These are phyloP conservation scores for Phanerodontia chrysosporium DNA, from an alignment of 768 basidiomycete genomes.

Conservation along the genomic window DNA sequence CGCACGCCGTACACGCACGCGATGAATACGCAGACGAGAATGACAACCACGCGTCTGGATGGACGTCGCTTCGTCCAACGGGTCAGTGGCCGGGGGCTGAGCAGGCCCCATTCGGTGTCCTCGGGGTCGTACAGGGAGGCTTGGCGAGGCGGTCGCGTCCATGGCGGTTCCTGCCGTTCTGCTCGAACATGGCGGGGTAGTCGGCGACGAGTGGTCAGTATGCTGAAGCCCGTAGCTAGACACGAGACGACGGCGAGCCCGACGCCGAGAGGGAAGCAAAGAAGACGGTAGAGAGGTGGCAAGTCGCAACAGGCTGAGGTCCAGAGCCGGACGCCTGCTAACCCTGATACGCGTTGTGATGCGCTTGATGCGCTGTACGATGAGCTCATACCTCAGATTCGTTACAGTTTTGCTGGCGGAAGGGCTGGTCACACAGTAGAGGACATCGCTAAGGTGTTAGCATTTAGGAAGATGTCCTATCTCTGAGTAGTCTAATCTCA, in stretches of 20 bases:
- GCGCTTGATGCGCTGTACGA: neutral
- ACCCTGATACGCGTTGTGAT: neutral
- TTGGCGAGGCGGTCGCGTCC: constrained; percentile 1
- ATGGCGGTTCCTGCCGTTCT: constrained; percentile 8
- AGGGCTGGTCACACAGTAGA: too few relatives aligned
- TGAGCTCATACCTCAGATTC: too few relatives aligned
- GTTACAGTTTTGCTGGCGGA: too few relatives aligned
- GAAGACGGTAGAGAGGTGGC: neutral
- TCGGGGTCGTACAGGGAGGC: constrained; percentile 10
- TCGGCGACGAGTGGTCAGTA: neutral
- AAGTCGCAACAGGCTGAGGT: neutral
- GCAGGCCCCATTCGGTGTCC: constrained; percentile 10
- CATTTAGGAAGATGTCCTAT: too few relatives aligned
- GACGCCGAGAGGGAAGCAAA: neutral
- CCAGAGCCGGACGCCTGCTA: neutral
- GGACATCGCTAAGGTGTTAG: too few relatives aligned
- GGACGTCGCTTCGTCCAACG: constrained; percentile 10
- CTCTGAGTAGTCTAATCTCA: too few relatives aligned
- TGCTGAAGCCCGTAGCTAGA: neutral
- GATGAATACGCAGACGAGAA: constrained; percentile 5
- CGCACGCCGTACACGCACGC: constrained; percentile 9
- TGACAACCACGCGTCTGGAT: neutral
- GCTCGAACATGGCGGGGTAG: constrained; percentile 8
- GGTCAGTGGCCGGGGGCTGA: constrained; percentile 8
- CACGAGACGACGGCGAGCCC: neutral